Percentiles rank a stretch among this genome's conserved stretches.
phyloP scores from a whole-genome alignment of 2,329 filamentous ascomycete genomes.

The Cylindrodendrum hubeiense region DNA sequence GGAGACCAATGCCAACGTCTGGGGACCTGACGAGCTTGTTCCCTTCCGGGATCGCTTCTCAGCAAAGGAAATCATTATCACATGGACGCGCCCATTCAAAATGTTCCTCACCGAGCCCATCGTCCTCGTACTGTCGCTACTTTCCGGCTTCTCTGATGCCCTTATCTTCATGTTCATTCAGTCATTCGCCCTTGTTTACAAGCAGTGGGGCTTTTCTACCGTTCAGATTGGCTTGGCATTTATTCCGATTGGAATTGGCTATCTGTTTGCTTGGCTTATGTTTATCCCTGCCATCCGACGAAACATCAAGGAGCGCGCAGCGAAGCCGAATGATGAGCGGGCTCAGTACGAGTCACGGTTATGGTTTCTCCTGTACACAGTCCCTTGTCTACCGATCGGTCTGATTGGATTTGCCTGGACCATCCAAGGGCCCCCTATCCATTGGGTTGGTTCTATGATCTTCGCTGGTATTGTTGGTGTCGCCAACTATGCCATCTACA shows the following conservation, averaged over 20 bases:
- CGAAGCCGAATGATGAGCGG: constrained; percentile 64
- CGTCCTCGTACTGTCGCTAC: constrained; percentile 76
- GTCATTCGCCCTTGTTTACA: constrained; percentile 76
- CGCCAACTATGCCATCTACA: constrained; percentile 81
- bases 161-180: constrained; percentile 85
- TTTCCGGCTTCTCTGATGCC: constrained; percentile 79
- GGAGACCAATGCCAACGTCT: constrained; percentile 70
- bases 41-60: constrained; percentile 71
- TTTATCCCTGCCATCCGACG: constrained; percentile 70
- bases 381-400: constrained; percentile 72
- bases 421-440: constrained; percentile 70
- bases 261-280: constrained; percentile 70
- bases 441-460: constrained; percentile 77
- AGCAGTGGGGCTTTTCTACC: constrained; percentile 73
- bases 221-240: constrained; percentile 71
- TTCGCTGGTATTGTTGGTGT: constrained; percentile 77
- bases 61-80: constrained; percentile 65
- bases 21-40: constrained; percentile 79
- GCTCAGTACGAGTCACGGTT: constrained; percentile 79
- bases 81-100: constrained; percentile 75
- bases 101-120: constrained; percentile 84
- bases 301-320: constrained; percentile 63
- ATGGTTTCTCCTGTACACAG: constrained; percentile 73
- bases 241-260: constrained; percentile 75
- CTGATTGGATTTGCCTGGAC: constrained; percentile 79